A percentile compares a stretch with the other conserved stretches of the same genome.
Conservation (phyloP, 345 rosid genomes). For the Excoecaria cochinchinensis region DNA sequence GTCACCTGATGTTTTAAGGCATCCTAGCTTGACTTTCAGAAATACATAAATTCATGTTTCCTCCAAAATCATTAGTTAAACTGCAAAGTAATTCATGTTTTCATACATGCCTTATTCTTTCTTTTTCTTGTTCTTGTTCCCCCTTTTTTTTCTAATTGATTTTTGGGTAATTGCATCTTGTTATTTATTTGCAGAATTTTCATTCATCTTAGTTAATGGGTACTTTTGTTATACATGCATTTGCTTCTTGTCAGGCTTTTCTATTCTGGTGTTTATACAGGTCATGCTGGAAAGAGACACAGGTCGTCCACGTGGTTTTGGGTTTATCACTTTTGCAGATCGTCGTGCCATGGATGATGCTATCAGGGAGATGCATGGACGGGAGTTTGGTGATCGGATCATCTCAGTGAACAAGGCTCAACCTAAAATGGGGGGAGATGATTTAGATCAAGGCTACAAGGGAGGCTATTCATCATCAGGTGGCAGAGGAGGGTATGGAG, state of each 20-base stretch:
- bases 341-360: conserved; percentile 96
- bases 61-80: neutral
- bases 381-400: conserved; percentile 78
- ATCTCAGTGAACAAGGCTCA: conserved; percentile 98
- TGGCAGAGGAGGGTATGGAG: conserved; percentile 63
- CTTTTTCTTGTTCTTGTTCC: neutral
- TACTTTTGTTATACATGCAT: conserved; percentile 22
- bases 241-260: conserved; percentile 30
- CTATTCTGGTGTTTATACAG: conserved; percentile 42
- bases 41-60: neutral
- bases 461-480: conserved; percentile 68
- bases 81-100: neutral
- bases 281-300: conserved; percentile 96
- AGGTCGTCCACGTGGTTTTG: conserved; percentile 95
- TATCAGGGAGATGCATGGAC: conserved; percentile 94
- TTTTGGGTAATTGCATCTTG: neutral
- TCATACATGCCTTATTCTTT: too few relatives aligned
- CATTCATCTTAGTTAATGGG: conserved; percentile 19
- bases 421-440: conserved; percentile 80
- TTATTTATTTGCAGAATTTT: conserved; percentile 12
- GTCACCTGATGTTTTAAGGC: neutral
- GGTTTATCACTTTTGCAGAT: conserved; percentile 89
- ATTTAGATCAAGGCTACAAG: conserved; percentile 65
- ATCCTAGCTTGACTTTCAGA: neutral
- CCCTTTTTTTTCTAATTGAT: neutral